These are phyloP conservation scores for Phanerodontia chrysosporium DNA, from an alignment of 768 basidiomycete genomes.

Conservation along the genomic window DNA sequence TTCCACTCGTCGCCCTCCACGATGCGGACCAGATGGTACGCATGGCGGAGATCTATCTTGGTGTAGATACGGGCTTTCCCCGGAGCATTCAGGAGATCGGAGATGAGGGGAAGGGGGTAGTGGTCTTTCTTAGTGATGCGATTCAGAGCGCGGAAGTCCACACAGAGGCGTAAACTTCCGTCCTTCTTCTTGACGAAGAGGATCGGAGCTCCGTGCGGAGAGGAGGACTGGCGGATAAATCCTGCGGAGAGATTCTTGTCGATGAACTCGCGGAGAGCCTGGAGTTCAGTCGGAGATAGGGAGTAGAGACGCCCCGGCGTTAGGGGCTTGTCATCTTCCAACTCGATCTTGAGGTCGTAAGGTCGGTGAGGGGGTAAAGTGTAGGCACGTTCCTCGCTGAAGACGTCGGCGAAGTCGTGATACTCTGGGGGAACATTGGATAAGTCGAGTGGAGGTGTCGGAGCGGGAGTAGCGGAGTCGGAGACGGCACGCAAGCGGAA, in stretches of 20 bases:
- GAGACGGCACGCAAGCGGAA: too few species aligned
- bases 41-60: conserved; percentile 36
- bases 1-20: conserved; percentile 34
- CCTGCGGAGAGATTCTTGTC: conserved; percentile 31
- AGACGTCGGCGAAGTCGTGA: too few species aligned
- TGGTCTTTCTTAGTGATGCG: conserved; percentile 29
- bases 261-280: conserved; percentile 32
- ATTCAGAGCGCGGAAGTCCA: conserved; percentile 29
- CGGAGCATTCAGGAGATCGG: conserved; percentile 24
- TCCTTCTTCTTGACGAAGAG: conserved; percentile 26
- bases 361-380: conserved; percentile 28
- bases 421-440: too few species aligned
- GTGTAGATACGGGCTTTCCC: conserved; percentile 23
- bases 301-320: conserved; percentile 31
- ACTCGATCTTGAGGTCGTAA: conserved; percentile 34
- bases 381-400: too few species aligned
- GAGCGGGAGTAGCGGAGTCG: too few species aligned
- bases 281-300: conserved; percentile 28
- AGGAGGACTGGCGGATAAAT: conserved; percentile 26
- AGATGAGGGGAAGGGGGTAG: conserved; percentile 31
- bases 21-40: conserved; percentile 40
- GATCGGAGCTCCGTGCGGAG: conserved; percentile 22
- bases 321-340: conserved; percentile 25
- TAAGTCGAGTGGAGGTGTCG: too few species aligned
- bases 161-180: conserved; percentile 20